Conservation (phyloP, 2,329 filamentous ascomycete species). For the Sphaerulina populicola region DNA sequence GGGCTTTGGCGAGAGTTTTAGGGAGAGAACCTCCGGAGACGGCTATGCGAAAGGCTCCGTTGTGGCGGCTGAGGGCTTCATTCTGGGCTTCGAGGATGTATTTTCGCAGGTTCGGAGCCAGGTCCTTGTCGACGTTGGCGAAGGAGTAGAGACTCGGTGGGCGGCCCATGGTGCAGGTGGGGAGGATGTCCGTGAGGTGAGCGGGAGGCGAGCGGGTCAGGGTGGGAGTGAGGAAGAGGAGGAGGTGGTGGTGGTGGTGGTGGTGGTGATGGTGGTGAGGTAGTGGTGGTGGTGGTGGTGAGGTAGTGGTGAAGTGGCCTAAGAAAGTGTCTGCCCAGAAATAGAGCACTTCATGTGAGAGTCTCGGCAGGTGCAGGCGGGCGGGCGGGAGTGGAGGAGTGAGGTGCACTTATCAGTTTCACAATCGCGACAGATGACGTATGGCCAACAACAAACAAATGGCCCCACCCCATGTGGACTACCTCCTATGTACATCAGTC, state of each 20-base stretch:
- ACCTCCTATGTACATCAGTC: too few species aligned
- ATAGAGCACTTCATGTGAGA: too few species aligned
- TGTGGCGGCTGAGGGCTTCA: slow-evolving; percentile 67
- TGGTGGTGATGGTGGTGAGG: too few species aligned
- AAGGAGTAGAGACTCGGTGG: slow-evolving; percentile 68
- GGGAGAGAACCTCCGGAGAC: slow-evolving; percentile 92
- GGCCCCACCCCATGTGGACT: too few species aligned
- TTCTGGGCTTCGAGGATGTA: slow-evolving; percentile 79
- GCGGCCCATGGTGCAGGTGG: slow-evolving; percentile 28
- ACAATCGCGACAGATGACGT: neutral
- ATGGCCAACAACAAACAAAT: neutral
- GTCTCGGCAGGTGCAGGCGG: too few species aligned
- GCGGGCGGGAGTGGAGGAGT: neutral
- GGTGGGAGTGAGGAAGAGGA: neutral
- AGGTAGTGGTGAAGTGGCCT: too few species aligned
- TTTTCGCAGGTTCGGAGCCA: slow-evolving; percentile 68
- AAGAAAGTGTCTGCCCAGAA: too few species aligned
- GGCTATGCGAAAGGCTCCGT: slow-evolving; percentile 72
- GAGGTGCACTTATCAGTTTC: neutral
- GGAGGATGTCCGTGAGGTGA: neutral
- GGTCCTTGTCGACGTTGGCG: slow-evolving; percentile 56
- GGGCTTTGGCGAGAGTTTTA: slow-evolving; percentile 73
- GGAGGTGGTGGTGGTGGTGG: neutral
- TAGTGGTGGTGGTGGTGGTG: too few species aligned
- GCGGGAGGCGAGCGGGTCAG: neutral